These are phyloP conservation scores for Phialocephala subalpina DNA, from an alignment of 2,329 filamentous ascomycete species.

Conservation along the genomic window DNA sequence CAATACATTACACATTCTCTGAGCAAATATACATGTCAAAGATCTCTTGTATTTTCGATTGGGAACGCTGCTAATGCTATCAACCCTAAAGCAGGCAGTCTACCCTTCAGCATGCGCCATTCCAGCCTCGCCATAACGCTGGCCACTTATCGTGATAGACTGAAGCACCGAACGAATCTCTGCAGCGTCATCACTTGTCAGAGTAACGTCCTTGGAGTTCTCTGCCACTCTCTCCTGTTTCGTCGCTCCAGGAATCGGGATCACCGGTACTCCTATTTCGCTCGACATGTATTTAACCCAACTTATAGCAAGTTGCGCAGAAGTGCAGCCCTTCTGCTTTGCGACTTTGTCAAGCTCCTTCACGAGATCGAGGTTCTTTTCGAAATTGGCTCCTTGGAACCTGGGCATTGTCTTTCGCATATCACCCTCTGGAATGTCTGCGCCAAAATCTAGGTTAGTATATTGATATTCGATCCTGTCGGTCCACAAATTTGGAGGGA, in stretches of 20 bases:
- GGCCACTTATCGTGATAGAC: slow-evolving; percentile 56
- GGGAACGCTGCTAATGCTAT: background rate
- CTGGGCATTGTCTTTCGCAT: slow-evolving; percentile 66
- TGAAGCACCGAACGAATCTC: slow-evolving; percentile 59
- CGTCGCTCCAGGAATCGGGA: slow-evolving; percentile 73
- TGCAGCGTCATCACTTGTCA: slow-evolving; percentile 58
- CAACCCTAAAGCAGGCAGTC: slow-evolving; percentile 20
- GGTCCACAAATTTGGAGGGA: no score
- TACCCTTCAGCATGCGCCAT: slow-evolving; percentile 22
- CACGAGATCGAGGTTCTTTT: slow-evolving; percentile 70
- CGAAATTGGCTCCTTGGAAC: slow-evolving; percentile 69
- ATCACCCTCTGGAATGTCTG: slow-evolving; percentile 46
- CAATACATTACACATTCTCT: slow-evolving; percentile 42
- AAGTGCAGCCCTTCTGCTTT: slow-evolving; percentile 64
- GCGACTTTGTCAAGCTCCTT: slow-evolving; percentile 65
- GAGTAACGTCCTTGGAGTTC: slow-evolving; percentile 60
- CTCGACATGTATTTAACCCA: slow-evolving; percentile 53
- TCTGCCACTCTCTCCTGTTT: slow-evolving; percentile 64
- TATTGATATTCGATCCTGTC: no score
- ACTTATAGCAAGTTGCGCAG: slow-evolving; percentile 70
- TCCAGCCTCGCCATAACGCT: slow-evolving; percentile 50
- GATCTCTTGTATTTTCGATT: background rate
- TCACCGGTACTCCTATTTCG: slow-evolving; percentile 51
- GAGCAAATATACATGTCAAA: slow-evolving; percentile 31
- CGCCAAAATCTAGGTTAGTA: no score